Percentiles rank a stretch among this genome's conserved stretches.
phyloP scores from a whole-genome alignment of 305 asterid genomes.

The Nicotiana rustica region DNA sequence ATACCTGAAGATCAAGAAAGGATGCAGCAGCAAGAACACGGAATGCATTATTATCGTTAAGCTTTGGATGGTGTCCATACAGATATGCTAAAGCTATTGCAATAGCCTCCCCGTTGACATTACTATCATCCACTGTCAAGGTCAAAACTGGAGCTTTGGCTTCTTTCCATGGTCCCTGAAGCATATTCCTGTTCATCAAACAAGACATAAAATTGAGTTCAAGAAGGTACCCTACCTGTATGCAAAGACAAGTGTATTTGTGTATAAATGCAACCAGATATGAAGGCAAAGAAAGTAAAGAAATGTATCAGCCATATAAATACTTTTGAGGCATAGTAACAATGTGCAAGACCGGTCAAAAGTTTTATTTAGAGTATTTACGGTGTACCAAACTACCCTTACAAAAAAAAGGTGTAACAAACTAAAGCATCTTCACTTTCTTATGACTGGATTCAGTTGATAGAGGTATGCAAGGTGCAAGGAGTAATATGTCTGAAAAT shows the following conservation, averaged over 20 bases:
- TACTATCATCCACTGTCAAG: conserved; percentile 85
- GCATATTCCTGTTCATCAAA: conserved; percentile 82
- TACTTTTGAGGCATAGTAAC: no score
- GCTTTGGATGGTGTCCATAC: conserved; percentile 94
- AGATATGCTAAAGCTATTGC: conserved; percentile 88
- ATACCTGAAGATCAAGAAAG: conserved; percentile 96
- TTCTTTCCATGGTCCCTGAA: conserved; percentile 98
- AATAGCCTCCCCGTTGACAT: conserved; percentile 86
- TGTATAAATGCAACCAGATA: background rate
- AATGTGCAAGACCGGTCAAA: no score
- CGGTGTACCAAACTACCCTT: no score
- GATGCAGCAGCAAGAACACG: conserved; percentile 98
- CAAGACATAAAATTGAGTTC: conserved; percentile 30
- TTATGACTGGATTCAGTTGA: no score
- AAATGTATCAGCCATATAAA: background rate
- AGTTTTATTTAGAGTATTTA: no score
- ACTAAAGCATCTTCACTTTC: no score
- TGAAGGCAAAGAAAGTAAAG: background rate
- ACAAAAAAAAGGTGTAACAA: no score
- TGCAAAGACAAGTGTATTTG: background rate
- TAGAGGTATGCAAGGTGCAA: no score
- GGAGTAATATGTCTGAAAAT: no score
- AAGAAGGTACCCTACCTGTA: background rate
- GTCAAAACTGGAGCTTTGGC: conserved; percentile 87
- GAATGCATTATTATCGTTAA: conserved; percentile 83